phyloP scores from a whole-genome alignment of 1,284 basidiomycete species.

The Phylloboletellus chloephorus region DNA sequence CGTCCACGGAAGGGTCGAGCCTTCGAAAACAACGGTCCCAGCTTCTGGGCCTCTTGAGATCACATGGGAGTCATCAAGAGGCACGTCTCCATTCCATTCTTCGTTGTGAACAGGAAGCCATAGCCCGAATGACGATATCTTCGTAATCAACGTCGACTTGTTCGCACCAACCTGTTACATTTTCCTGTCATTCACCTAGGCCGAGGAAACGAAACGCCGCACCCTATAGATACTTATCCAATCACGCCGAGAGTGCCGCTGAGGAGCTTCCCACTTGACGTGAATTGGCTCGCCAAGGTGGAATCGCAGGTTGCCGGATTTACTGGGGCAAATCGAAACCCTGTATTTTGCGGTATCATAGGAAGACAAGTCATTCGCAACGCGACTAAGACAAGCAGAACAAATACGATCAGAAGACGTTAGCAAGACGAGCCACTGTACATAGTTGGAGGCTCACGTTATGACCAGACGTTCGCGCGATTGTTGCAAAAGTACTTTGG shows the following conservation, averaged over 20 bases:
- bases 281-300: slow-evolving; percentile 88
- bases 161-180: slow-evolving; percentile 74
- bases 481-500: slow-evolving; percentile 86
- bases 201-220: slow-evolving; percentile 3
- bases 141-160: slow-evolving; percentile 76
- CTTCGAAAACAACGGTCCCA: slow-evolving; percentile 74
- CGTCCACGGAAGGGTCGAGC: slow-evolving; percentile 80
- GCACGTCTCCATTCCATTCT: slow-evolving; percentile 89
- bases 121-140: slow-evolving; percentile 82
- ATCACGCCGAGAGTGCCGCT: slow-evolving; percentile 86
- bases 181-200: slow-evolving; percentile 5
- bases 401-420: slow-evolving; percentile 7
- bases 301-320: slow-evolving; percentile 54
- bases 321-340: slow-evolving; percentile 55
- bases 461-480: slow-evolving; percentile 86
- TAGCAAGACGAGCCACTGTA: background rate
- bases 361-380: slow-evolving; percentile 73
- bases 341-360: slow-evolving; percentile 80
- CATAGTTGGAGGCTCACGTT: slow-evolving; percentile 50
- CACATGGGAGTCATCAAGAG: slow-evolving; percentile 44
- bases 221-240: slow-evolving; percentile 95
- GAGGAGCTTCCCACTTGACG: slow-evolving; percentile 84
- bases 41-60: slow-evolving; percentile 37
- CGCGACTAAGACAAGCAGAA: slow-evolving; percentile 50
- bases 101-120: slow-evolving; percentile 91